A percentile compares a stretch with the other conserved stretches of the same genome.
Evolutionary conservation across 495 filamentous ascomycete genomes (phyloP).

Genomic region (Neurospora discreta): DNA sequence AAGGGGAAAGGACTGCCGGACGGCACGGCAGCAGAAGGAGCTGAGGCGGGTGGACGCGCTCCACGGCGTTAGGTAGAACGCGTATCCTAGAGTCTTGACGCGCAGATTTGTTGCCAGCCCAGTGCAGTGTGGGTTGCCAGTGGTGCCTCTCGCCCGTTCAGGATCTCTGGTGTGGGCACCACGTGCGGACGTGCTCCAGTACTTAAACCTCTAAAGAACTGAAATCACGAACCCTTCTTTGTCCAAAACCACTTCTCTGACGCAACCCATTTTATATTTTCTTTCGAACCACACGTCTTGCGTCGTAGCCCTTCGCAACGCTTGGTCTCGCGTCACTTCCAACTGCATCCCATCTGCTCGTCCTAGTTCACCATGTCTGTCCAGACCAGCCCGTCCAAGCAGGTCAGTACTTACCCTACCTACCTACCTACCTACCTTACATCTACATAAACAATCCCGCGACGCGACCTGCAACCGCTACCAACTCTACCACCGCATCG

Average conservation of each 20-base stretch:
- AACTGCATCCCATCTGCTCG: not conserved
- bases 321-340: conserved; percentile 1
- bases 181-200: conserved; percentile 13
- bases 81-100: conserved; percentile 7
- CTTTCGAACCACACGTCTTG: not conserved
- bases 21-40: not conserved
- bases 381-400: conserved; percentile 76
- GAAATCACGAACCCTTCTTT: conserved; percentile 11
- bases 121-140: not conserved
- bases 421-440: not conserved
- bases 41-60: not conserved
- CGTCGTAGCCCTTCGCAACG: not conserved
- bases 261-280: not conserved
- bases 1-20: not conserved
- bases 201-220: conserved; percentile 15
- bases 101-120: conserved; percentile 3
- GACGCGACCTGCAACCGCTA: not conserved
- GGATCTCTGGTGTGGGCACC: conserved; percentile 6
- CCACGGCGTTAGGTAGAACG: conserved; percentile 1
- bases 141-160: not conserved
- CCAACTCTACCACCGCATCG: conserved; percentile 5
- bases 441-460: not conserved
- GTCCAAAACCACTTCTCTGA: conserved; percentile 1
- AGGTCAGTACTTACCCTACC: conserved; percentile 40
- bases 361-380: conserved; percentile 46